phyloP scores from a whole-genome alignment of 2,329 filamentous ascomycete genomes.

The Zalaria obscura region DNA sequence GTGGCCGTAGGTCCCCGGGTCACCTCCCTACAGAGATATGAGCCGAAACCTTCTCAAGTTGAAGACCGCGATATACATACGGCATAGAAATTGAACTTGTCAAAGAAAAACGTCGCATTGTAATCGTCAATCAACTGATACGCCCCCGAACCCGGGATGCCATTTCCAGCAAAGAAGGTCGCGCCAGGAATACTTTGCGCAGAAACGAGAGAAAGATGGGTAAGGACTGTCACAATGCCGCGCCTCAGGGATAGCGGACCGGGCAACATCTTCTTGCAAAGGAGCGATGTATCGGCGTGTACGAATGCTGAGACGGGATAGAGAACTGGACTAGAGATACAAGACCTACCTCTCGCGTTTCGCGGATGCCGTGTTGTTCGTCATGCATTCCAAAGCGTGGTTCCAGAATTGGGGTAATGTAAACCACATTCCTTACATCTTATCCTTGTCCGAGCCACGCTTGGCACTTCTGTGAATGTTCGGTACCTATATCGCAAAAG shows the following conservation, averaged over 20 bases:
- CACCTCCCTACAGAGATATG: constrained; percentile 6
- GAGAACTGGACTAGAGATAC: not conserved
- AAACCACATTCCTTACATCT: no score
- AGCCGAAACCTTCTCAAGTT: not conserved
- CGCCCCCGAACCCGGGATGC: constrained; percentile 12
- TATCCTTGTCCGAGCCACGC: no score
- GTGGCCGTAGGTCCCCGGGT: constrained; percentile 16
- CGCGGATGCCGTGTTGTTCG: no score
- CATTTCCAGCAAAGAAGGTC: constrained; percentile 12
- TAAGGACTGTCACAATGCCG: constrained; percentile 6
- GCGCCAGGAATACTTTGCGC: constrained; percentile 15
- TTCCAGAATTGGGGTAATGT: no score
- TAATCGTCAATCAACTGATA: constrained; percentile 19
- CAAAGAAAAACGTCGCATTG: constrained; percentile 15
- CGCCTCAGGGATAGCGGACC: not conserved
- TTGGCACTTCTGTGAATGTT: no score
- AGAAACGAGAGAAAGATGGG: constrained; percentile 6
- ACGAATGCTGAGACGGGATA: not conserved
- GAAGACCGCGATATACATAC: constrained; percentile 18
- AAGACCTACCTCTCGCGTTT: no score
- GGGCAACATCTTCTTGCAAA: constrained; percentile 2
- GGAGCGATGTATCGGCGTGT: not conserved
- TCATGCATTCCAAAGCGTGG: no score
- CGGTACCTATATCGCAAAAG: no score
- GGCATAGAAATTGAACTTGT: constrained; percentile 21